phyloP scores from a whole-genome alignment of 768 basidiomycete species.

The Lactifluus pinguis region DNA sequence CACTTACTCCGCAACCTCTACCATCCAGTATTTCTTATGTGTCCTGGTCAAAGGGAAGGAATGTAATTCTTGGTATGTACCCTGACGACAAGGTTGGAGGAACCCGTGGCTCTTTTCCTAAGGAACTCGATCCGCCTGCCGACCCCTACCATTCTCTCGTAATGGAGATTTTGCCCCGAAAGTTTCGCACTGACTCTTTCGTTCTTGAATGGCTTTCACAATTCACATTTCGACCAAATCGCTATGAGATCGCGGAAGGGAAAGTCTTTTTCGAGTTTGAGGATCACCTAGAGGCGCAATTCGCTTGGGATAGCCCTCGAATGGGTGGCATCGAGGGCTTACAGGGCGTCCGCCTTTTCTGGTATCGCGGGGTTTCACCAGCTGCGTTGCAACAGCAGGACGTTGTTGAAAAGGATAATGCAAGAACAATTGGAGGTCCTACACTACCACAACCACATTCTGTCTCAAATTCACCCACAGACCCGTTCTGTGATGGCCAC shows the following conservation, averaged over 20 bases:
- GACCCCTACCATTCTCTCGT: slow-evolving; percentile 45
- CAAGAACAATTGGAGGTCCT: slow-evolving; percentile 1
- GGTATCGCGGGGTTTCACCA: slow-evolving; percentile 11
- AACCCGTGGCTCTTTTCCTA: slow-evolving; percentile 10
- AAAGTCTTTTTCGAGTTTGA: slow-evolving; percentile 47
- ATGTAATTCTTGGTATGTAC: slow-evolving; percentile 5
- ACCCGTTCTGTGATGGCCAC: neutral
- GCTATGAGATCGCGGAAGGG: slow-evolving; percentile 25
- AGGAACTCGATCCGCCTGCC: slow-evolving; percentile 23
- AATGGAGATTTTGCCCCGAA: slow-evolving; percentile 47
- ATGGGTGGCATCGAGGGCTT: slow-evolving; percentile 27
- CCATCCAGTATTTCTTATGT: neutral
- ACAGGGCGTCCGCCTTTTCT: slow-evolving; percentile 29
- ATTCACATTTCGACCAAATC: slow-evolving; percentile 3
- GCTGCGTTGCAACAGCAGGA: neutral
- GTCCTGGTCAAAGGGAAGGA: neutral
- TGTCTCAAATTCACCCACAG: neutral
- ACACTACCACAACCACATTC: neutral
- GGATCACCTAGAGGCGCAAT: slow-evolving; percentile 34
- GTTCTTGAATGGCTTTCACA: slow-evolving; percentile 36
- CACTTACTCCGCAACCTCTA: neutral
- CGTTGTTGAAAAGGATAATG: neutral
- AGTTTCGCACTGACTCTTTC: slow-evolving; percentile 34
- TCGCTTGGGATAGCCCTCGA: slow-evolving; percentile 42
- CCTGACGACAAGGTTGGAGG: neutral